Base-by-base conservation (phyloP, 345 rosid genomes). In the Populus ilicifolia region DNA sequence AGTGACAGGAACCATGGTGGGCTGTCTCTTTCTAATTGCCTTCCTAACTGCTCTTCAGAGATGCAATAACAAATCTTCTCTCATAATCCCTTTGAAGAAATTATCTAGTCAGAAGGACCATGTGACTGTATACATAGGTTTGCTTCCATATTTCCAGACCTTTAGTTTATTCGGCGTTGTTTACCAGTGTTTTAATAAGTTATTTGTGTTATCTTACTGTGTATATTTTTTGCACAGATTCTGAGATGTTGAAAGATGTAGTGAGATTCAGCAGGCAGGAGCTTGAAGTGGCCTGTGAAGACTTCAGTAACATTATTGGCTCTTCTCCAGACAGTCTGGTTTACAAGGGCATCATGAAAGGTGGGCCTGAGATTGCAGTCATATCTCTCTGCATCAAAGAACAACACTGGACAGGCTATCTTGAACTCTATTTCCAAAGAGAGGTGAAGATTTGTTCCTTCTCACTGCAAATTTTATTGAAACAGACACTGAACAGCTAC, bases 201-300 rank as follows among this genome's bases (percentile, higher is more conserved):
- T 36, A 61, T 59, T 46, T 18, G 2, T 27, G n/a, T 62, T 14
- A 0, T 29, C 23, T 23, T 54, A 17, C 69, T 62, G 12, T 5
- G 33, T 39, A 65, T 13, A 20, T 75, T 41, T 41, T 23, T 41
- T 69, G n/a, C 59, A 61, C 92, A 96, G 99, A 96, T 85, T 82
- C 97, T 52, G 97, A 93, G 85, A 78, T 89, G 83, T 87, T 96
- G 84, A 93, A 93, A 76, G 93, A 89, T 71, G 90, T 96, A 13
- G 81, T 73, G n/a, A 94, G 91, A 86, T 91, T 86, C 81, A 87
- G 93, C 77, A 92, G 97, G 84, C 97, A 90, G 85, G 98, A 91
- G 75, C 98, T 96, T 72, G 99, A 96, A 88, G 92, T 91, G 70
- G 98, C 99, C 46, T 96, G 98, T 80, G 99, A 96, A 89, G 98